phyloP scores from a whole-genome alignment of 257 asterid genomes.

The Capsicum rhomboideum region DNA sequence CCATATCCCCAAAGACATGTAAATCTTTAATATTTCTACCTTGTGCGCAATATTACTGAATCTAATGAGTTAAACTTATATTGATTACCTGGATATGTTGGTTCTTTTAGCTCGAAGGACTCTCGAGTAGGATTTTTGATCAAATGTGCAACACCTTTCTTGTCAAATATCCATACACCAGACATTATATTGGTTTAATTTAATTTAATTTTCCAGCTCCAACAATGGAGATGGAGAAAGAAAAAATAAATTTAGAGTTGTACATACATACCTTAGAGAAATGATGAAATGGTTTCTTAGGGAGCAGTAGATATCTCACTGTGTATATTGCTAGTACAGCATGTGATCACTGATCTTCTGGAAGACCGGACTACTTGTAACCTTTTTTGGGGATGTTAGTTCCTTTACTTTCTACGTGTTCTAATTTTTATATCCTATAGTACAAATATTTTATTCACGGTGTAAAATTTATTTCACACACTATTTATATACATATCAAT shows the following conservation, averaged over 20 bases:
- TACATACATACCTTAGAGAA: background rate
- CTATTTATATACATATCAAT: too few relatives aligned
- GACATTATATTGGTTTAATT: slow-evolving; percentile 13
- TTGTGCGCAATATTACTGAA: rapidly evolving
- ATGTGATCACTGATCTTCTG: background rate
- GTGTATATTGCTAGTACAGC: background rate
- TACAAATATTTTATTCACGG: too few relatives aligned
- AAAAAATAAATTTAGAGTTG: background rate
- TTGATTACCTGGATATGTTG: slow-evolving; percentile 10
- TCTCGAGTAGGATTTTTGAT: slow-evolving; percentile 30
- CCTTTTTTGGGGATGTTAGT: background rate
- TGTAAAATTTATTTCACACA: too few relatives aligned
- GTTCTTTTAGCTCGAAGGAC: slow-evolving; percentile 19
- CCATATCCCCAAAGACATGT: background rate
- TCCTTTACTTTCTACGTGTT: background rate
- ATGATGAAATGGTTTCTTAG: background rate
- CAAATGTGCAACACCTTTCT: slow-evolving; percentile 25
- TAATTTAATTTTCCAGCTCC: background rate
- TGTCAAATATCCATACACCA: slow-evolving; percentile 37
- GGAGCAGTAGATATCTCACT: background rate
- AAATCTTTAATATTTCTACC: background rate
- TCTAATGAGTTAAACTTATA: background rate
- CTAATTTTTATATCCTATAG: background rate
- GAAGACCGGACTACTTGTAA: background rate
- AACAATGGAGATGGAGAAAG: background rate